Percentiles rank a stretch among this genome's conserved stretches.
phyloP scores from a whole-genome alignment of 345 rosid genomes.

The Anastatica hierochuntica region DNA sequence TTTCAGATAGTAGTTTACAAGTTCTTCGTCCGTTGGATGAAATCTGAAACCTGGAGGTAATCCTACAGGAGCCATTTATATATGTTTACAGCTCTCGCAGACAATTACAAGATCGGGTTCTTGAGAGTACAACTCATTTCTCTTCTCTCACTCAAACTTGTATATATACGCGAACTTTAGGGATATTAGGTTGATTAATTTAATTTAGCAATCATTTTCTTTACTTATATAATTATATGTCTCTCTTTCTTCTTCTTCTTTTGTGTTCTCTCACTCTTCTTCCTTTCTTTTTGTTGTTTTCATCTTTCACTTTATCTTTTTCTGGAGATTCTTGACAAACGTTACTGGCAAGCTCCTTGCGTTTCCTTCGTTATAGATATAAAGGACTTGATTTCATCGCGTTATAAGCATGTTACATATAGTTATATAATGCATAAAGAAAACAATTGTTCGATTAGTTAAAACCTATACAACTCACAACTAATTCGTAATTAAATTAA shows the following conservation, averaged over 20 bases:
- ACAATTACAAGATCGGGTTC: neutral
- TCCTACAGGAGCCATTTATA: constrained; percentile 35
- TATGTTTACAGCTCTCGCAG: neutral
- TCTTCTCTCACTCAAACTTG: constrained; percentile 7
- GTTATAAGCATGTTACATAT: constrained; percentile 8
- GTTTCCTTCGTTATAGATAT: constrained; percentile 23
- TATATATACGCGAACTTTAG: neutral
- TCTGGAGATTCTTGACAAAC: constrained; percentile 29
- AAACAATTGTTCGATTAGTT: too few species aligned
- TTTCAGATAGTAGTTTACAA: constrained; percentile 85
- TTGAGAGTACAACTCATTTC: constrained; percentile 2
- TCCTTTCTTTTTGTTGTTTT: constrained; percentile 27
- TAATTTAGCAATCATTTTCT: neutral
- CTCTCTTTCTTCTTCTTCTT: neutral
- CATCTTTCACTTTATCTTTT: constrained; percentile 31
- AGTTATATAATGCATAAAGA: too few species aligned
- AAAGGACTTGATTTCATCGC: constrained; percentile 13
- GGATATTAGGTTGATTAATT: constrained; percentile 3
- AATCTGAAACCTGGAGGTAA: constrained; percentile 93
- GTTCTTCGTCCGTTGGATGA: constrained; percentile 95
- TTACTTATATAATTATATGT: neutral
- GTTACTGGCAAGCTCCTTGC: constrained; percentile 23
- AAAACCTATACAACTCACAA: too few species aligned
- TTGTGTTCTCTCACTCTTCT: constrained; percentile 1
- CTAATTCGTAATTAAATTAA: too few species aligned